Percentiles rank a stretch among this genome's conserved stretches.
phyloP scores from a whole-genome alignment of 2,329 filamentous ascomycete genomes.

The Fusarium scirpi region DNA sequence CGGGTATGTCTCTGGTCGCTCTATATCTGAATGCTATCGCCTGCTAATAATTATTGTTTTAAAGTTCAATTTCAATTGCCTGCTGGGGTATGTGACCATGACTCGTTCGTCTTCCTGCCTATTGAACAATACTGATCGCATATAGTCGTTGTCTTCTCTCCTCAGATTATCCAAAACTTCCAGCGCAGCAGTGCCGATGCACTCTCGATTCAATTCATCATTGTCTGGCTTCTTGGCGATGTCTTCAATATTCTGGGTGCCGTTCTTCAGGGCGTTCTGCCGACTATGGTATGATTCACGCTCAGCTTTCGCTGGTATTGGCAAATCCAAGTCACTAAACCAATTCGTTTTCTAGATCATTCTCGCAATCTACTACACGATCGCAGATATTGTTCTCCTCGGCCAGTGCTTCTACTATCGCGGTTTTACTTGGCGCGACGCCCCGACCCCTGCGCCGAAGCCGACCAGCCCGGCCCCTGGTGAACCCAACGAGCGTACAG shows the following conservation, averaged over 20 bases:
- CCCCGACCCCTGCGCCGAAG: conserved; percentile 60
- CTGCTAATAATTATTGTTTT: conserved; percentile 24
- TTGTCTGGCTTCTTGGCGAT: conserved; percentile 93
- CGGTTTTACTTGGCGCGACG: conserved; percentile 77
- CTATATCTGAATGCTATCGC: not conserved
- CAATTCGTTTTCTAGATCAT: conserved; percentile 69
- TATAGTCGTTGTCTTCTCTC: conserved; percentile 90
- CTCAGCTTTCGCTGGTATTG: not conserved
- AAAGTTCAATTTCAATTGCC: conserved; percentile 91
- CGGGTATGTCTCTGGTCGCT: conserved; percentile 68
- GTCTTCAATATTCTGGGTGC: conserved; percentile 97
- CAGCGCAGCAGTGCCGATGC: conserved; percentile 86
- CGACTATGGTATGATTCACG: conserved; percentile 78
- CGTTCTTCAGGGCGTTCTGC: conserved; percentile 88
- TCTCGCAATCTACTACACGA: conserved; percentile 92
- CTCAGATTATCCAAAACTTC: conserved; percentile 97
- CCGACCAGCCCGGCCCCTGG: conserved; percentile 49
- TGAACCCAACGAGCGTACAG: conserved; percentile 65
- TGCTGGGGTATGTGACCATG: conserved; percentile 73
- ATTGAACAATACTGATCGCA: conserved; percentile 30
- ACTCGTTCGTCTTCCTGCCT: conserved; percentile 1
- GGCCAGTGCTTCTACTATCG: conserved; percentile 96
- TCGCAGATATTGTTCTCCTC: conserved; percentile 89
- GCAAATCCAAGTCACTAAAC: conserved; percentile 20
- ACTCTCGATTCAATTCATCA: conserved; percentile 89